Evolutionary conservation across 768 basidiomycete genomes (phyloP).

Genomic region (Pisolithus orientalis): DNA sequence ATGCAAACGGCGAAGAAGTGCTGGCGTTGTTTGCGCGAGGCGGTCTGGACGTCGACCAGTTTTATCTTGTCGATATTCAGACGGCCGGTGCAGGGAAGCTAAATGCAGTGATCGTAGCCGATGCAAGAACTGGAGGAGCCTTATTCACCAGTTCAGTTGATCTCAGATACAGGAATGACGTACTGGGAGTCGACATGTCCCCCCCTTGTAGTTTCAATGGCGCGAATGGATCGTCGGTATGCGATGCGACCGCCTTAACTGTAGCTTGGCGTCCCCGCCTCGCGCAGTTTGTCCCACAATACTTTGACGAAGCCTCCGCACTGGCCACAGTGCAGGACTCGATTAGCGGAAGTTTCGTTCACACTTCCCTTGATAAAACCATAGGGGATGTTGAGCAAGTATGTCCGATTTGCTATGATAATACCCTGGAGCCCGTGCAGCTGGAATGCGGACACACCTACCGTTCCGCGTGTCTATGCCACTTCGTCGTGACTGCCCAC

Average conservation of each 20-base stretch:
- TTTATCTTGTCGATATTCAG: slow-evolving; percentile 31
- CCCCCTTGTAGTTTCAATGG: not conserved
- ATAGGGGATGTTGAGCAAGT: not conserved
- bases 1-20: slow-evolving; percentile 36
- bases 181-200: not conserved
- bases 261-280: not conserved
- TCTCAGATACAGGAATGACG: slow-evolving; percentile 36
- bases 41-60: slow-evolving; percentile 28
- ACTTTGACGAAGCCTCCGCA: not conserved
- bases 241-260: not conserved
- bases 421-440: slow-evolving; percentile 34
- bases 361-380: not conserved
- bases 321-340: not conserved
- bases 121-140: slow-evolving; percentile 33
- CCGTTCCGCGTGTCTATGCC: slow-evolving; percentile 55
- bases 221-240: not conserved
- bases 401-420: slow-evolving; percentile 54
- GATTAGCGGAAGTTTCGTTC: not conserved
- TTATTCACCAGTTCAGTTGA: slow-evolving; percentile 42
- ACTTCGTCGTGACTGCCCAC: slow-evolving; percentile 51
- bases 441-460: slow-evolving; percentile 62
- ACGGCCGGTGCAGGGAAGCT: slow-evolving; percentile 20
- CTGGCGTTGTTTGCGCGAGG: slow-evolving; percentile 37
- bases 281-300: not conserved
- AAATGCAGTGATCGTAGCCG: slow-evolving; percentile 41